Conservation (phyloP, 768 basidiomycete genomes). For the Tricholoma saponaceum region DNA sequence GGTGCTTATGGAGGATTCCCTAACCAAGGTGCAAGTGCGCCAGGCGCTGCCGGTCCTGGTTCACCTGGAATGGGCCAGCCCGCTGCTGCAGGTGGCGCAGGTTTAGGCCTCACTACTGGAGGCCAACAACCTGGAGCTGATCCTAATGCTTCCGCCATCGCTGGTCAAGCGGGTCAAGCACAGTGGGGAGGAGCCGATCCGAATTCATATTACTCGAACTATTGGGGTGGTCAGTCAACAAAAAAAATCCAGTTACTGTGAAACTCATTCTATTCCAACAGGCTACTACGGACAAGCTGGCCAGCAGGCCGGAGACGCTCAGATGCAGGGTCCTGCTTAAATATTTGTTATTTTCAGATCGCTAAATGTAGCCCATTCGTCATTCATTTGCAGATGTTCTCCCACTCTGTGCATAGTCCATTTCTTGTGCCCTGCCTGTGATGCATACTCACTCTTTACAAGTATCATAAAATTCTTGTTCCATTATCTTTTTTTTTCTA, state of each 20-base stretch:
- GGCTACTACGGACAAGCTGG: constrained; percentile 77
- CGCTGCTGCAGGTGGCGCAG: constrained; percentile 49
- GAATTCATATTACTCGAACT: constrained; percentile 73
- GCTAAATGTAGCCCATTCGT: constrained; percentile 27
- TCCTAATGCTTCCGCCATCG: constrained; percentile 45
- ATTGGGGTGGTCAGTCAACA: constrained; percentile 65
- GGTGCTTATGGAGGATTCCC: constrained; percentile 71
- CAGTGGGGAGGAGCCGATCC: constrained; percentile 79
- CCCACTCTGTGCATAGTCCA: constrained; percentile 12
- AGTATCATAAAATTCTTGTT: constrained; percentile 14
- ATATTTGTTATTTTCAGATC: constrained; percentile 24
- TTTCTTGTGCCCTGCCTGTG: constrained; percentile 6
- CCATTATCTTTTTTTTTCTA: constrained; percentile 14
- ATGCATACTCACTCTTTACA: constrained; percentile 15
- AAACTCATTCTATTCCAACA: constrained; percentile 24
- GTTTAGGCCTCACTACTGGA: constrained; percentile 50
- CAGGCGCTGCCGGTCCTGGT: constrained; percentile 44
- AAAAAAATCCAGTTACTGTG: constrained; percentile 19
- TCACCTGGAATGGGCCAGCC: constrained; percentile 59
- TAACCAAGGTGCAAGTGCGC: constrained; percentile 47
- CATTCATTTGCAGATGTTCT: constrained; percentile 12
- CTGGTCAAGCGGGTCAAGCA: constrained; percentile 58
- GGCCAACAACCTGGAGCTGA: constrained; percentile 57
- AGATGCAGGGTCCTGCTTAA: constrained; percentile 49
- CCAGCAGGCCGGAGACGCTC: constrained; percentile 55